These are phyloP conservation scores for Craterostigma plantagineum DNA, from an alignment of 257 asterid genomes.

Conservation along the genomic window DNA sequence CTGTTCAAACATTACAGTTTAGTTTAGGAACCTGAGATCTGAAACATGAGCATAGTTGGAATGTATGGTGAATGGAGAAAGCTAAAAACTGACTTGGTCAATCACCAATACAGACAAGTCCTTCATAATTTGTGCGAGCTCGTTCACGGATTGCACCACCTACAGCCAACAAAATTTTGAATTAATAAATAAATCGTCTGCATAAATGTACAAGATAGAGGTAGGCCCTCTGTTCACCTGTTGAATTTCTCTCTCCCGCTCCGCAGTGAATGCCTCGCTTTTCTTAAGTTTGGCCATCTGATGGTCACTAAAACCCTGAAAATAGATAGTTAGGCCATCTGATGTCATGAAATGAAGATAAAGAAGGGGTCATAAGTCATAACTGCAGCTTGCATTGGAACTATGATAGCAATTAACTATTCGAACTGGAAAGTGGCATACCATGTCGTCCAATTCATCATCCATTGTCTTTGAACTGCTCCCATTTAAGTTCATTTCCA, in stretches of 20 bases:
- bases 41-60: not conserved
- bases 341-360: too few relatives aligned
- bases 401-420: not conserved
- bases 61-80: constrained; percentile 3
- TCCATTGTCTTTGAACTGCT: constrained; percentile 43
- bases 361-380: too few relatives aligned
- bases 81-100: constrained; percentile 62
- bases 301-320: constrained; percentile 54
- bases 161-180: constrained; percentile 4
- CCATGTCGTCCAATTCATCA: constrained; percentile 84
- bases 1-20: constrained; percentile 31
- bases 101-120: constrained; percentile 98
- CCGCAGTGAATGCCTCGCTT: constrained; percentile 61
- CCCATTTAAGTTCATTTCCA: constrained; percentile 91
- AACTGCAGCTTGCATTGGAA: too few relatives aligned
- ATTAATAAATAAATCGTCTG: too few relatives aligned
- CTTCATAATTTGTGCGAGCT: constrained; percentile 97
- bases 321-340: not conserved
- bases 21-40: constrained; percentile 1
- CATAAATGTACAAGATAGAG: not conserved
- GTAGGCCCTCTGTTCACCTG: too few relatives aligned
- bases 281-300: constrained; percentile 64
- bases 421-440: constrained; percentile 17
- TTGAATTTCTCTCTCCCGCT: constrained; percentile 61
- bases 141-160: constrained; percentile 72